Evolutionary conservation across 1,139 yeast genomes (phyloP), one percentile per base, ranked within the genome.

Genomic region (Pichia norvegensis): DNA sequence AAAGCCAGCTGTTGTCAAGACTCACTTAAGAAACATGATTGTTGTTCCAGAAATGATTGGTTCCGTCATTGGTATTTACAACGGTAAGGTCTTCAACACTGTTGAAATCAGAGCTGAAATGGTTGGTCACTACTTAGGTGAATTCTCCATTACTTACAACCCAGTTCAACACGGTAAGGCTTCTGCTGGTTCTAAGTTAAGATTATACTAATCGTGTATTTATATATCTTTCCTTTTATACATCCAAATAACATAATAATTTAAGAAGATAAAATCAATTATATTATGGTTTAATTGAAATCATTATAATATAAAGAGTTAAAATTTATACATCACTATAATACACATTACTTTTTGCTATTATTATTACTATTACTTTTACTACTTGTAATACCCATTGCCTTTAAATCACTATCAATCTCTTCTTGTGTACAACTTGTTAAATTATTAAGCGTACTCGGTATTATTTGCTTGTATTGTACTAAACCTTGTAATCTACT

Each of bases 131-230:
- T 94, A 94, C 94, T 86, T 94, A 69, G 99, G 97, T 78, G 99
- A 94, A 80, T 92, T 94, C 86, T 92, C 98, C 69, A 92, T 94
- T 76, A 78, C 98, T 68, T 94, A 94, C 82, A 86, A 95, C 74
- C 98, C 99, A 70, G 97, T 92, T 72, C 86, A 95, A 82, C 97
- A 90, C 81, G 97, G 97, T 79, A 88, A 95, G 82, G 95, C 97
- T 68, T 95, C 95, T 82, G 67, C 71, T 58, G 77, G 79, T 67
- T 74, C 75, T 54, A 84, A 61, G 56, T 59, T 61, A 54, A 61
- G 54, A 55, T 59, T 61, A 54, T 61, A 61, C 56, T 61, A 58
- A 55, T 46, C 49, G 50, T 53, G 53, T 33, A 33, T 45, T 40
- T 51, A 42, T 46, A 47, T 46, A 40, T 43, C 48, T 49, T 46